A percentile compares a stretch with the other conserved stretches of the same genome.
Conservation (phyloP, 805 yeast species). For the Myxozyma monticola region DNA sequence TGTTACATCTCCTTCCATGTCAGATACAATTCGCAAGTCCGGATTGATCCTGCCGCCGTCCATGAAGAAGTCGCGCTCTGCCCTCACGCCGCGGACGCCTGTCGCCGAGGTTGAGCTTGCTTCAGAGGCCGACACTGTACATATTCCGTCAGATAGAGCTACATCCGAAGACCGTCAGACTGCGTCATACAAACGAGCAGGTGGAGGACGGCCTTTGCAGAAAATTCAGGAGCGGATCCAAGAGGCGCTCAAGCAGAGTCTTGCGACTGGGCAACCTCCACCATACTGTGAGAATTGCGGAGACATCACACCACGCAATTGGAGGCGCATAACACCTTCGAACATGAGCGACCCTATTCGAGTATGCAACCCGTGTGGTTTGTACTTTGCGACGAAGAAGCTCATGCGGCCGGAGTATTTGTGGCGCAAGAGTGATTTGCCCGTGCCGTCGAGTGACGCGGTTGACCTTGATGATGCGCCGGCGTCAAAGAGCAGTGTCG, state of each 20-base stretch:
- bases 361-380: slow-evolving; percentile 38
- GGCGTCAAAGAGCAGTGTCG: too few relatives aligned
- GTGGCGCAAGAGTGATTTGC: slow-evolving; percentile 30
- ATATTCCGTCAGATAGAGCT: too few relatives aligned
- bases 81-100: too few relatives aligned
- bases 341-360: slow-evolving; percentile 15
- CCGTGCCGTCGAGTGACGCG: slow-evolving; percentile 11
- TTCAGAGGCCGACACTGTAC: too few relatives aligned
- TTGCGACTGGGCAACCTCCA: slow-evolving; percentile 33
- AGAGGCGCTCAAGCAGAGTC: slow-evolving; percentile 21
- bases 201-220: too few relatives aligned
- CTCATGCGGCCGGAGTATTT: slow-evolving; percentile 38
- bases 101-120: too few relatives aligned
- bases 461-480: slow-evolving; percentile 19
- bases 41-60: slow-evolving; percentile 11
- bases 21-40: slow-evolving; percentile 4
- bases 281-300: slow-evolving; percentile 39
- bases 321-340: slow-evolving; percentile 34
- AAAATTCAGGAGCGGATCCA: slow-evolving; percentile 24
- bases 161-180: too few relatives aligned
- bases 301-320: slow-evolving; percentile 35
- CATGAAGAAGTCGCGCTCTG: slow-evolving; percentile 2
- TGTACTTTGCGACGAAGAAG: slow-evolving; percentile 36
- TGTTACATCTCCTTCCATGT: too few relatives aligned
- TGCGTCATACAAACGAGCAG: too few relatives aligned